phyloP scores from a whole-genome alignment of 352 stramenopile species.

The Phytophthora vignae region DNA sequence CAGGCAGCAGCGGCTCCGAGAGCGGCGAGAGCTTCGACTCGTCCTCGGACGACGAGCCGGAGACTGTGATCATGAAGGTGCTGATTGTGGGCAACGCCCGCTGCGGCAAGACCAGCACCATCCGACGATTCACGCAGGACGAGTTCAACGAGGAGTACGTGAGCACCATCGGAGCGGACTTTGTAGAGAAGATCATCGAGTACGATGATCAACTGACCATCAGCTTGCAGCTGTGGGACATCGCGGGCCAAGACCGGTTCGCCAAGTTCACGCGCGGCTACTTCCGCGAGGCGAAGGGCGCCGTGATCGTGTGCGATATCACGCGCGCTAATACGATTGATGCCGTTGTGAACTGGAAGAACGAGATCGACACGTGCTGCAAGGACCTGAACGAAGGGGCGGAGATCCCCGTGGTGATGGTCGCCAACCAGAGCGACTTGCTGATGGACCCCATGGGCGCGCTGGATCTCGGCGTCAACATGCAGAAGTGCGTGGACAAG shows the following conservation, averaged over 20 bases:
- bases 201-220: constrained; percentile 65
- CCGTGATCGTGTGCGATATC: constrained; percentile 90
- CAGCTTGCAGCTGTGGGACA: constrained; percentile 90
- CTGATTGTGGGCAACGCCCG: constrained; percentile 89
- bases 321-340: constrained; percentile 87
- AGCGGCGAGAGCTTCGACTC: constrained; percentile 15
- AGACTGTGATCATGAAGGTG: constrained; percentile 85
- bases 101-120: constrained; percentile 90
- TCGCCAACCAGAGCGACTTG: constrained; percentile 91
- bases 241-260: constrained; percentile 89
- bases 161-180: constrained; percentile 89
- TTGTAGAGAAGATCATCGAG: constrained; percentile 83
- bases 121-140: constrained; percentile 74
- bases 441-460: constrained; percentile 71
- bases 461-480: constrained; percentile 78
- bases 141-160: constrained; percentile 86
- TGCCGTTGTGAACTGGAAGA: constrained; percentile 87
- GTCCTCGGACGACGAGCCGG: constrained; percentile 27
- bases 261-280: constrained; percentile 90
- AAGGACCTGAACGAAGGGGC: constrained; percentile 50
- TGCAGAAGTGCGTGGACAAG: constrained; percentile 84
- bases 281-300: constrained; percentile 82
- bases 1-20: constrained; percentile 15
- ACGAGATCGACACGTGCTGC: constrained; percentile 75
- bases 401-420: constrained; percentile 77